Evolutionary conservation across 805 yeast species (phyloP), one percentile per base, ranked within the genome.

Genomic region (Teunomyces lycoperdinae): DNA sequence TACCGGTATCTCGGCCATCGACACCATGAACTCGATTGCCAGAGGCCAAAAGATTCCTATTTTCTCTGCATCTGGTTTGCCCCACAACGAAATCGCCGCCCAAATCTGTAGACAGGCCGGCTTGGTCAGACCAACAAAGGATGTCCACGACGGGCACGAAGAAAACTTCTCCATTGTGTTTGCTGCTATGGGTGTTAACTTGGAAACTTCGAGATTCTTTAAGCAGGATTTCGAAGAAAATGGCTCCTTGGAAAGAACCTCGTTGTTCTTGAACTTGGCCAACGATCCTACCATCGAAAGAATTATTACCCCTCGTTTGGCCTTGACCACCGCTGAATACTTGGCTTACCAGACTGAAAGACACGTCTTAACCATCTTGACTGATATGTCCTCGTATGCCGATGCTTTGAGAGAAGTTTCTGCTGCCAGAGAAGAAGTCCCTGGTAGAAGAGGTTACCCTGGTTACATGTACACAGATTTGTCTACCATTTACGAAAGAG

Each of bases 381-480:
- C 99, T 44, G 99, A 94, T 77, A 94, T 94, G 99, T 89, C 97
- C 26, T 94, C 99, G n/a, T 94, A 94, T 69, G 99, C 99, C 35
- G 99, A 94, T 71, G 99, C 99, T 35, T 78, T 94, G 67, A 91
- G 99, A 85, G 99, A 94, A 78, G 99, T 94, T 44, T 90, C 97
- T 54, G 99, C 99, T 52, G 99, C 99, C 43, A 90, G 99, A 80
- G 99, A 94, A 76, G 99, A 95, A 77, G 99, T 94, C 42, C 99
- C 99, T 67, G 99, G 99, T 80, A 90, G 99, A 83, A 90, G 99
- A 85, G 99, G 99, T 80, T 94, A 94, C 74, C 99, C 99, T 56
- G 99, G 99, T 87, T 94, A 94, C 73, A 94, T 94, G 99, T 94
- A 94, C 77, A 94, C 99, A 42, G 99, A 94, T 85, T 89, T 94